Percentiles rank a stretch among this genome's conserved stretches.
Conservation (phyloP, 2,329 filamentous ascomycete genomes). For the Monilinia vaccinii-corymbosi region DNA sequence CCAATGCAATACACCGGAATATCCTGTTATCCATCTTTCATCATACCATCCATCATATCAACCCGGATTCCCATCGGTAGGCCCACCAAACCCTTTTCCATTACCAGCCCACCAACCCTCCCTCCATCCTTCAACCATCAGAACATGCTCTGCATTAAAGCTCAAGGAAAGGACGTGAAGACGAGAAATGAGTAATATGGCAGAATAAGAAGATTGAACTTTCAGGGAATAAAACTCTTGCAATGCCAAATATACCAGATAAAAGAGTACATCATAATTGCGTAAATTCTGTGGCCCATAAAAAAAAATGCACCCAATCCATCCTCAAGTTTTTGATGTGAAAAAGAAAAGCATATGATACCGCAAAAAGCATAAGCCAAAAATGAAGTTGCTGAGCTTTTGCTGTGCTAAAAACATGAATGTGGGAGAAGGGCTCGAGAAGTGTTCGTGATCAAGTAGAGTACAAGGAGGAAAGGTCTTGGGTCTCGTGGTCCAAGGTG, state of each 20-base stretch:
- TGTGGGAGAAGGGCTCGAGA: not conserved
- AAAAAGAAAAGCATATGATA: slow-evolving; percentile 9
- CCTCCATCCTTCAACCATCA: slow-evolving; percentile 2
- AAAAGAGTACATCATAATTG: slow-evolving; percentile 6
- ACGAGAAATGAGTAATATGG: not conserved
- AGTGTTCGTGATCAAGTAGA: slow-evolving; percentile 8
- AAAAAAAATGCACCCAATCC: slow-evolving; percentile 7
- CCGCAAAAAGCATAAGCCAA: slow-evolving; percentile 3
- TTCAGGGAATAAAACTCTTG: not conserved
- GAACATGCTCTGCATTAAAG: slow-evolving; percentile 3
- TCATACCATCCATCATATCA: not conserved
- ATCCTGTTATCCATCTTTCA: not conserved
- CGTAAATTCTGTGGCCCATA: slow-evolving; percentile 5
- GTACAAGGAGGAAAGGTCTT: slow-evolving; percentile 7
- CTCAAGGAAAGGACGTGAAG: not conserved
- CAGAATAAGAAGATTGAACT: not conserved
- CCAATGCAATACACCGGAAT: not conserved
- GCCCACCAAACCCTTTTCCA: not conserved
- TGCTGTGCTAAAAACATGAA: slow-evolving; percentile 7
- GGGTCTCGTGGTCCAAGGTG: slow-evolving; percentile 7
- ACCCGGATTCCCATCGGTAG: not conserved
- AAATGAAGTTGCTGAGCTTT: slow-evolving; percentile 9
- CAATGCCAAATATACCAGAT: slow-evolving; percentile 1
- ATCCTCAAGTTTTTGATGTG: not conserved
- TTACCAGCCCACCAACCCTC: not conserved